Percentiles rank a stretch among this genome's conserved stretches.
Evolutionary conservation across 2,329 filamentous ascomycete genomes (phyloP).

Genomic region (Fusarium sp.): DNA sequence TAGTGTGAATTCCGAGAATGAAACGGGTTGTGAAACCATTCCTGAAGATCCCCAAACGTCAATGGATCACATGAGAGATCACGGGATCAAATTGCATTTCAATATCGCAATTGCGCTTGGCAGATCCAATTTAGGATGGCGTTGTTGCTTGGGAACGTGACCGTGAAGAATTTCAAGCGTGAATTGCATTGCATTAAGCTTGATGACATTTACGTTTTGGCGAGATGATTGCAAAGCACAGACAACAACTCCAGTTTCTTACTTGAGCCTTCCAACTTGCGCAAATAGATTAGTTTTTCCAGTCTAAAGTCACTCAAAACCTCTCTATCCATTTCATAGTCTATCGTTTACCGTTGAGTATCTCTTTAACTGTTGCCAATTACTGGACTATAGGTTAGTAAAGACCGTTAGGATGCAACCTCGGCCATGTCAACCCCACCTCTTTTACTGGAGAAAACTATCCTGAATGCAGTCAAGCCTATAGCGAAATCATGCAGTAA

Average conservation of each 20-base stretch:
- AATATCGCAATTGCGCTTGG: neutral
- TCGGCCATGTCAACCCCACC: neutral
- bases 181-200: neutral
- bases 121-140: no score
- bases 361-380: rapidly evolving
- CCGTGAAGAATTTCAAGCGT: no score
- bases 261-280: rapidly evolving
- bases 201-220: neutral
- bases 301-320: no score
- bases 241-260: neutral
- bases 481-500: neutral
- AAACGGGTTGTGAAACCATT: rapidly evolving
- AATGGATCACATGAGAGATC: neutral
- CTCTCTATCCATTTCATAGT: rapidly evolving
- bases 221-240: neutral
- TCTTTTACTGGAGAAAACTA: neutral
- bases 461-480: neutral
- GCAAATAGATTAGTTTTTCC: rapidly evolving
- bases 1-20: rapidly evolving
- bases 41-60: neutral
- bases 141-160: no score
- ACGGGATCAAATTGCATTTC: no score
- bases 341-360: neutral
- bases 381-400: neutral
- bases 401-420: neutral